Percentiles rank a stretch among this genome's conserved stretches.
Evolutionary conservation across 1,284 basidiomycete species (phyloP).

Genomic region (Trichosporon asahii): DNA sequence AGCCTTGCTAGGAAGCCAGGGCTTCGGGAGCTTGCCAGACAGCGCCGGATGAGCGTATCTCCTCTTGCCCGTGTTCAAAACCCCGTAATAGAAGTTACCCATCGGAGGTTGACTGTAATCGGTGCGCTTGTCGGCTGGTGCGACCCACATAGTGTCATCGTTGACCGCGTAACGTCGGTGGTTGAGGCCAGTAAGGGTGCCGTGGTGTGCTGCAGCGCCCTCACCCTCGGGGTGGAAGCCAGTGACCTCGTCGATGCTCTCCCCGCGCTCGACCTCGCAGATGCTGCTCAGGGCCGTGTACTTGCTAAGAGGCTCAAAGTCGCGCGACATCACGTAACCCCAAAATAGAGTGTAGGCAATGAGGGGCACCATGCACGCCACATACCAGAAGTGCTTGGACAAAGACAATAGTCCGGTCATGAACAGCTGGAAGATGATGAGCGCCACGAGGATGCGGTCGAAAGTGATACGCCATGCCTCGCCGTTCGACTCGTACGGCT

Average conservation of each 20-base stretch:
- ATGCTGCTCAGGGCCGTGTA: slow-evolving; percentile 77
- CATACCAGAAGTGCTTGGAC: slow-evolving; percentile 67
- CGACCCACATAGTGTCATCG: slow-evolving; percentile 91
- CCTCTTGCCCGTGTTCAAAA: slow-evolving; percentile 66
- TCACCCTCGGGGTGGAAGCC: slow-evolving; percentile 61
- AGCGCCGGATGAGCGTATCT: slow-evolving; percentile 89
- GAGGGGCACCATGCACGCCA: slow-evolving; percentile 67
- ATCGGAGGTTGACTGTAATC: slow-evolving; percentile 94
- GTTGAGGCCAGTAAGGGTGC: slow-evolving; percentile 81
- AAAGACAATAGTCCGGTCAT: slow-evolving; percentile 93
- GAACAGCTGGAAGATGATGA: slow-evolving; percentile 79
- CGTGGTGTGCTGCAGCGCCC: slow-evolving; percentile 63
- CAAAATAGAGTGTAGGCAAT: slow-evolving; percentile 72
- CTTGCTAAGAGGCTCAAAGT: slow-evolving; percentile 72
- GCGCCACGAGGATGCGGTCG: slow-evolving; percentile 78
- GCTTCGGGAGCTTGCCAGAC: slow-evolving; percentile 78
- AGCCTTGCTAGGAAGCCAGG: slow-evolving; percentile 84
- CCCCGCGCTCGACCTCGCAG: slow-evolving; percentile 79
- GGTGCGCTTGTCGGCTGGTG: slow-evolving; percentile 80
- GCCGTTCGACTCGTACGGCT: slow-evolving; percentile 52
- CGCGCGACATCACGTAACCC: slow-evolving; percentile 68
- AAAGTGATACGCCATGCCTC: slow-evolving; percentile 82
- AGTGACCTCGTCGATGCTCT: slow-evolving; percentile 70
- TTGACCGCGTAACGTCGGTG: slow-evolving; percentile 81
- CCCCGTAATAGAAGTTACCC: slow-evolving; percentile 85